phyloP scores from a whole-genome alignment of 129 eudicot genomes.

The Flaveria trinervia region DNA sequence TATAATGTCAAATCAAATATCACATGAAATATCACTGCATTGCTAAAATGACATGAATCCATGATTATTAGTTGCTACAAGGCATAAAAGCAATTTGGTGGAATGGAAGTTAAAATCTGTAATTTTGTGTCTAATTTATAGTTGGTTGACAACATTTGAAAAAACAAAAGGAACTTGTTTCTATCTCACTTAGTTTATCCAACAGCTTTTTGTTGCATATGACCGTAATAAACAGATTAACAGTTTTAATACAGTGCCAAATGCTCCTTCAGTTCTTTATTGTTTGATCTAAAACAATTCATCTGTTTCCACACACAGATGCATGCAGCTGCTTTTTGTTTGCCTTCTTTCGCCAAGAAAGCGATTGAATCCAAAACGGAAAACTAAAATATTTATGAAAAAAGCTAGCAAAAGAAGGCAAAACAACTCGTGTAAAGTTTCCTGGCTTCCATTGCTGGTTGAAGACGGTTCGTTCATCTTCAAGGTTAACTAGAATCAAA shows the following conservation, averaged over 20 bases:
- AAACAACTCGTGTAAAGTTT: slow-evolving; percentile 32
- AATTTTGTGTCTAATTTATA: not conserved
- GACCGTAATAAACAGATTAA: not conserved
- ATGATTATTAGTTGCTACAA: not conserved
- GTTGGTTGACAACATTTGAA: not conserved
- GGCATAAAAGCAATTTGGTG: not conserved
- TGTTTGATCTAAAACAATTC: not conserved
- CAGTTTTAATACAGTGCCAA: not conserved
- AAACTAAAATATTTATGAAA: slow-evolving; percentile 13
- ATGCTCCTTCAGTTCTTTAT: not conserved
- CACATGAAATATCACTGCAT: not conserved
- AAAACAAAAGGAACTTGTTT: not conserved
- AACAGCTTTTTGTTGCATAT: not conserved
- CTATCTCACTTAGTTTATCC: not conserved
- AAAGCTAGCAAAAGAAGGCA: slow-evolving; percentile 21
- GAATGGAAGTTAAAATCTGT: not conserved
- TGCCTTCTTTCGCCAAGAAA: slow-evolving; percentile 89
- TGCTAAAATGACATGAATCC: not conserved
- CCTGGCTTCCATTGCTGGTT: slow-evolving; percentile 27
- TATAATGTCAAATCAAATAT: not conserved
- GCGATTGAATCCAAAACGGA: slow-evolving; percentile 67
- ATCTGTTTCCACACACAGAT: slow-evolving; percentile 50
- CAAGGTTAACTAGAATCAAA: slow-evolving; percentile 25
- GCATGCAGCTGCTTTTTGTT: slow-evolving; percentile 92
- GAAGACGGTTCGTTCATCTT: slow-evolving; percentile 33